Evolutionary conservation across 306 rosid genomes (phyloP), one percentile per base, ranked within the genome.

Genomic region (Morella rubra): DNA sequence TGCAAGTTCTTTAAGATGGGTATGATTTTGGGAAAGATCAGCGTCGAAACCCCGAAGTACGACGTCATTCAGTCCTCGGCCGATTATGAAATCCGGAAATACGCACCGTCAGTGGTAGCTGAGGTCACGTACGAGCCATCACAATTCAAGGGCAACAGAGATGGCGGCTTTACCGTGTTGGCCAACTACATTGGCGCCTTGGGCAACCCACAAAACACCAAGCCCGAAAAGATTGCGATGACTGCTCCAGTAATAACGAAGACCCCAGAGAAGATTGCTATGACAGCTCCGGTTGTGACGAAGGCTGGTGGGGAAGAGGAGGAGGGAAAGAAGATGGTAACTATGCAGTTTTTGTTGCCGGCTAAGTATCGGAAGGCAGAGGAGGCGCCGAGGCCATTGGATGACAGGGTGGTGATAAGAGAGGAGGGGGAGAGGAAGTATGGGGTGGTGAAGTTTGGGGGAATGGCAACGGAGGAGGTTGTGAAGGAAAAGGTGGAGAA

Each of bases 171-270:
- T 49, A 75, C 74, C 1, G 47, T 95, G 14, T 69, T 95, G 51
- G 96, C 89, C 6, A 88, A 92, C 27, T 95, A 95, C 85, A 95
- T 95, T 6, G 98, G 98, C 3, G 96, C 87, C 18, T 69, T 95
- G 0, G 95, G 98, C 44, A 81, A 84, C 1, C 93, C 98, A 0
- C 91, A 92, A 80, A 92, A 95, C 77, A 49, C 83, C 0, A 88
- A 74, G 73, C 96, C 97, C 0, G 97, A 95, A 64, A 89, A 87
- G 76, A 91, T 95, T 14, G 95, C 92, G 3, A 92, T 94, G 98
- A 90, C 97, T 2, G 87, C 90, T 2, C 97, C 98, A 1, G 97
- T 93, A 6, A 80, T 91, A 18, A 91, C 98, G 18, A 87, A 89
- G 72, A 78, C 61, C 46, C 20, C 72, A 19, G 51, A 37, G 59